phyloP scores from a whole-genome alignment of 179 eudicot genomes.

The Spergularia azorica region DNA sequence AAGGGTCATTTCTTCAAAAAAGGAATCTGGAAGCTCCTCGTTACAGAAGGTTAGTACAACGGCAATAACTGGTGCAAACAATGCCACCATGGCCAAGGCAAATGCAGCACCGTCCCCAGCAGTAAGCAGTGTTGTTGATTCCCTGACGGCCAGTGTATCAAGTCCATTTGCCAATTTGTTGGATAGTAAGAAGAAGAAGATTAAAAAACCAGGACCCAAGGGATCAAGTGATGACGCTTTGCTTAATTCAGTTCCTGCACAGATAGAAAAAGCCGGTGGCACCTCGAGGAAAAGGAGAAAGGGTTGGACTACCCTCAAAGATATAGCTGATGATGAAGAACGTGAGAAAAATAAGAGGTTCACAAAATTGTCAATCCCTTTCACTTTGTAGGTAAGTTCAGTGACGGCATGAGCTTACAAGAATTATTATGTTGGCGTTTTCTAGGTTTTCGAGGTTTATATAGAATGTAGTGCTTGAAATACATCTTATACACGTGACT shows the following conservation, averaged over 20 bases:
- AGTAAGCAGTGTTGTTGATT: slow-evolving; percentile 12
- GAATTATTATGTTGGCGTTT: too few species aligned
- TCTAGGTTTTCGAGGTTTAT: not conserved
- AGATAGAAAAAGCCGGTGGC: slow-evolving; percentile 32
- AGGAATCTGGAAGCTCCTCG: slow-evolving; percentile 13
- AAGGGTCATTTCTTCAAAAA: slow-evolving; percentile 30
- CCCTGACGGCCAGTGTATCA: slow-evolving; percentile 28
- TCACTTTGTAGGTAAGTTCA: slow-evolving; percentile 35
- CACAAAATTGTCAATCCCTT: slow-evolving; percentile 51
- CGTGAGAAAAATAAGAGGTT: slow-evolving; percentile 39
- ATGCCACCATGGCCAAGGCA: slow-evolving; percentile 9
- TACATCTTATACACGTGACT: too few species aligned
- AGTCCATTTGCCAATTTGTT: slow-evolving; percentile 55
- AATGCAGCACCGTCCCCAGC: slow-evolving; percentile 30
- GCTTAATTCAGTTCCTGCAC: slow-evolving; percentile 29
- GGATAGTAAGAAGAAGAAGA: slow-evolving; percentile 64
- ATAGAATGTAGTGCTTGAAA: too few species aligned
- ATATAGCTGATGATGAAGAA: slow-evolving; percentile 62
- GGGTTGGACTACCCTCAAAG: slow-evolving; percentile 76
- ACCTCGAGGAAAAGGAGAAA: slow-evolving; percentile 54
- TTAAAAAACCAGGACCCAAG: slow-evolving; percentile 55
- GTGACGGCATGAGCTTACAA: too few species aligned
- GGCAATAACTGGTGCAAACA: slow-evolving; percentile 21
- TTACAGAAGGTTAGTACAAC: slow-evolving; percentile 2
- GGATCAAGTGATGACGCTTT: slow-evolving; percentile 36